Conservation (phyloP, 805 yeast genomes). For the Spencermartinsiella europaea region DNA sequence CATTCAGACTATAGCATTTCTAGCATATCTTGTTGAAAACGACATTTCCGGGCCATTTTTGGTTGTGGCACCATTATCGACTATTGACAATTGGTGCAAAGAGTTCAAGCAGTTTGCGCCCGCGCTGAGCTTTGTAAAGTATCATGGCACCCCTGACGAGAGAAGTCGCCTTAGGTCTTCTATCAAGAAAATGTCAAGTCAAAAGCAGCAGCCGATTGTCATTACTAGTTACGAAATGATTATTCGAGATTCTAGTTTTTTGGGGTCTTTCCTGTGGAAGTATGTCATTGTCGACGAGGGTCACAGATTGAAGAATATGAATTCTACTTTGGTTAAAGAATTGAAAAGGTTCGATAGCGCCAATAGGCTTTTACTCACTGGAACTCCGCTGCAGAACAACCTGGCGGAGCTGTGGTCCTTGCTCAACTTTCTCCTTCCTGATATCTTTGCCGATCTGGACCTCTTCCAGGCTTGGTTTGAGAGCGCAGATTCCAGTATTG, state of each 20-base stretch:
- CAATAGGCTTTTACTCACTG: conserved; percentile 79
- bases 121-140: conserved; percentile 71
- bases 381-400: conserved; percentile 95
- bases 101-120: conserved; percentile 73
- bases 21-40: conserved; percentile 75
- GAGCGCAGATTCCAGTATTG: conserved; percentile 40
- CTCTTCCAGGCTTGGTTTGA: conserved; percentile 94
- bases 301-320: conserved; percentile 80
- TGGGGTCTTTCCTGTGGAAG: conserved; percentile 77
- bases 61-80: conserved; percentile 92
- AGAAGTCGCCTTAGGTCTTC: neutral
- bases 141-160: conserved; percentile 82
- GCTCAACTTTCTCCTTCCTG: conserved; percentile 86
- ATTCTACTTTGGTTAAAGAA: conserved; percentile 67
- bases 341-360: conserved; percentile 55
- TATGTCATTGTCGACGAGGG: conserved; percentile 96
- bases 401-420: conserved; percentile 88
- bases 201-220: conserved; percentile 54
- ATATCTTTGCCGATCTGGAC: conserved; percentile 83
- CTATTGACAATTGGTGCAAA: conserved; percentile 76
- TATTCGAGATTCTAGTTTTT: conserved; percentile 64
- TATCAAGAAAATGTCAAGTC: conserved; percentile 12
- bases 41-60: conserved; percentile 77
- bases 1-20: conserved; percentile 75
- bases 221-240: conserved; percentile 83